Percentiles rank a stretch among this genome's conserved stretches.
phyloP scores from a whole-genome alignment of 305 asterid species.

The Striga hermonthica region DNA sequence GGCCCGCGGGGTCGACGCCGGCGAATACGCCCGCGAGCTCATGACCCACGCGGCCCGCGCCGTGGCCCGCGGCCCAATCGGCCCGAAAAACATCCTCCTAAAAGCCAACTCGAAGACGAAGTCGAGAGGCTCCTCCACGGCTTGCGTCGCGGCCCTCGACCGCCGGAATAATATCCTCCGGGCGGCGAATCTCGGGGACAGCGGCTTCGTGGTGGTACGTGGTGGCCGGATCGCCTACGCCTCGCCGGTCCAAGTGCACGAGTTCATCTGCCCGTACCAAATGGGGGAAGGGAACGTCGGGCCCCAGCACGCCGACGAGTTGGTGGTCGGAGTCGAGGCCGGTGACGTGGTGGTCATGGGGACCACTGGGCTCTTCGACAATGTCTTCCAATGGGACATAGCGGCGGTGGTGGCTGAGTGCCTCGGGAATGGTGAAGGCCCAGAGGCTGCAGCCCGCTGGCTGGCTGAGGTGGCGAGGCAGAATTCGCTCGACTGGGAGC shows the following conservation, averaged over 20 bases:
- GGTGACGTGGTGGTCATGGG: constrained; percentile 45
- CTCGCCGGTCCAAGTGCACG: constrained; percentile 31
- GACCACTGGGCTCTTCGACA: constrained; percentile 55
- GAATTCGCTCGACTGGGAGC: constrained; percentile 13
- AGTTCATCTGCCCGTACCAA: constrained; percentile 43
- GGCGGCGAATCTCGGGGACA: constrained; percentile 53
- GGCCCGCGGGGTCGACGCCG: constrained; percentile 26
- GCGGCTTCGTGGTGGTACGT: constrained; percentile 45
- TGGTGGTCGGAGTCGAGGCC: constrained; percentile 25
- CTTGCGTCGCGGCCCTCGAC: constrained; percentile 40
- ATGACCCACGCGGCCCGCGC: constrained; percentile 26
- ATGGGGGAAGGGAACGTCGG: constrained; percentile 19
- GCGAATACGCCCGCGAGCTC: constrained; percentile 30
- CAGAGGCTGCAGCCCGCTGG: constrained; percentile 19
- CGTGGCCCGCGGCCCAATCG: background rate
- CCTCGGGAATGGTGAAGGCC: background rate
- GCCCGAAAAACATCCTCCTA: constrained; percentile 29
- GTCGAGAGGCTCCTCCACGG: constrained; percentile 46
- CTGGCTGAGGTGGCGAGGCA: constrained; percentile 32
- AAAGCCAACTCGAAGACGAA: constrained; percentile 34
- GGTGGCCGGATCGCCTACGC: constrained; percentile 20
- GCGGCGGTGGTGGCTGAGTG: constrained; percentile 26
- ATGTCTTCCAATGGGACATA: constrained; percentile 34
- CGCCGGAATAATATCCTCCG: constrained; percentile 28
- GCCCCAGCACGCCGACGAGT: constrained; percentile 28